Conservation (phyloP, 306 rosid species). For the Vigna nakashimae region DNA sequence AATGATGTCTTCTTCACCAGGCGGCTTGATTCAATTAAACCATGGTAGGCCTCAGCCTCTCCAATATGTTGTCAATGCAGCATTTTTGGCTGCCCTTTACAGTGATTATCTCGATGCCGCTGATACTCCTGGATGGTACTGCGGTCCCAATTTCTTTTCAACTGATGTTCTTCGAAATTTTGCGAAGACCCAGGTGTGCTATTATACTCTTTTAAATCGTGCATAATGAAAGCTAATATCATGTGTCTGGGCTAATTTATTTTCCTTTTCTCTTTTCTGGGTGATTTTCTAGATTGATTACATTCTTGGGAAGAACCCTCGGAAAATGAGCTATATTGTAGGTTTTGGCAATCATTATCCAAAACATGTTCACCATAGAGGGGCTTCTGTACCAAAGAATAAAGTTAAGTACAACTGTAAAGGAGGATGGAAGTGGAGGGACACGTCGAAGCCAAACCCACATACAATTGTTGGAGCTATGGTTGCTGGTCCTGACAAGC, state of each 20-base stretch:
- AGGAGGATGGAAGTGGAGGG: conserved; percentile 96
- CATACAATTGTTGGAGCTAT: conserved; percentile 74
- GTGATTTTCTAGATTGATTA: conserved; percentile 69
- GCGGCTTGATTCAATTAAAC: conserved; percentile 80
- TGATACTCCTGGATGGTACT: conserved; percentile 91
- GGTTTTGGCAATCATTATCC: conserved; percentile 85
- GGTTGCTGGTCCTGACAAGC: conserved; percentile 89
- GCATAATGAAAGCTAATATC: background rate
- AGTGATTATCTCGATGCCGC: conserved; percentile 88
- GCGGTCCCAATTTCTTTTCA: conserved; percentile 84
- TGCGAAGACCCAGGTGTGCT: conserved; percentile 72
- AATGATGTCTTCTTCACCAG: conserved; percentile 41
- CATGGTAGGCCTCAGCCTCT: conserved; percentile 91
- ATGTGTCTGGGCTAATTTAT: background rate
- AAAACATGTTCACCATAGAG: conserved; percentile 80
- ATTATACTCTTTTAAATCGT: background rate
- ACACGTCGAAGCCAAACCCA: conserved; percentile 67
- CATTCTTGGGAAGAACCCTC: conserved; percentile 82
- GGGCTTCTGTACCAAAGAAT: conserved; percentile 81
- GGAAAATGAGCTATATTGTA: conserved; percentile 75
- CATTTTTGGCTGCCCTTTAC: conserved; percentile 77
- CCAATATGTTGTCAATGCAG: conserved; percentile 85
- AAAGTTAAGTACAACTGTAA: conserved; percentile 76
- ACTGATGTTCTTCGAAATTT: conserved; percentile 73
- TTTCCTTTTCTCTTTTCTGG: background rate